Base-by-base conservation (phyloP, 176 grass and related monocot genomes). In the Triticum dicoccoides region DNA sequence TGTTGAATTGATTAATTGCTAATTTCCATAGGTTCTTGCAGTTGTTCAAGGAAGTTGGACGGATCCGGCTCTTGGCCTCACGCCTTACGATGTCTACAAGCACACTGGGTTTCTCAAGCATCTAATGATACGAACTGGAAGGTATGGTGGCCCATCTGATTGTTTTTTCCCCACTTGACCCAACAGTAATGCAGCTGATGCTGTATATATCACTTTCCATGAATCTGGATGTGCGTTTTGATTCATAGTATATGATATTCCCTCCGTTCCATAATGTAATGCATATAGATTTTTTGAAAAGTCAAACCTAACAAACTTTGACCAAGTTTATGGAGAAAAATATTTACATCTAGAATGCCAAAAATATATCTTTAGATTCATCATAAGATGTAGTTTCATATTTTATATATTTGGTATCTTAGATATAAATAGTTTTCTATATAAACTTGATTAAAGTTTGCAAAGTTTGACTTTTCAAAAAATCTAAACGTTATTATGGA, bases 121-220 rank as follows among this genome's bases (percentile, higher is more conserved):
- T 85, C 89, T 99, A 76, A 99, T 99, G 97, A 84, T 99, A 84
- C 89, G 97, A 93, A 89, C 90, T 5, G 92, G 97, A 96, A 92
- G 97, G 97, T 99, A 88, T 76, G 35, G 24, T 59, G 34, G 71
- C 47, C 49, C 51, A 35, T 87, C 23, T 73, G 17, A 15, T 86
- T 76, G 6, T 86, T 9, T 34, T 47, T 61, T 75, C 52, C 45
- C 27, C 44, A 30, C 29, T 38, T 82, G 25, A 69, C 80, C 21
- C 37, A 79, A 54, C 25, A 86, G 59, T 80, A 32, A 52, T 76
- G 3, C 73, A 76, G 25, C 45, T 76, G 45, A 75, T 80, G 8
- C 3, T 27, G 3, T 42, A 10, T n/a, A 33, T 69, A 23, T 73
- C 66, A 24, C 63, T 76, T 87, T 79, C 0, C 82, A 69, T 80